Percentiles rank a stretch among this genome's conserved stretches.
These are phyloP conservation scores for Vicia villosa DNA, from an alignment of 306 rosid species.

Conservation along the genomic window DNA sequence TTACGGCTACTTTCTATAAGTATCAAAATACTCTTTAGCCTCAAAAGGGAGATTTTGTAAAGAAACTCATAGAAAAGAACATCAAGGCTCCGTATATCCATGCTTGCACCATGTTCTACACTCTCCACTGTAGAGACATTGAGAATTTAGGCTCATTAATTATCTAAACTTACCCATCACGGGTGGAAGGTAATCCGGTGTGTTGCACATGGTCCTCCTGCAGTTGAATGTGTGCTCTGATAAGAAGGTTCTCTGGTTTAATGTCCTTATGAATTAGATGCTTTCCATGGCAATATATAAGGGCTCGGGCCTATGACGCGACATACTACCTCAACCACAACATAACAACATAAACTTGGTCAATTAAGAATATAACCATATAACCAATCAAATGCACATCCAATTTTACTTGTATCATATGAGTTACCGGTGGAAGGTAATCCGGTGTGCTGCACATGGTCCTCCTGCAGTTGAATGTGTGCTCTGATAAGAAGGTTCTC, in stretches of 20 bases:
- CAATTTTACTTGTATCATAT: too few relatives aligned
- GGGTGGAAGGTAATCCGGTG: constrained; percentile 92
- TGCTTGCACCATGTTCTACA: constrained; percentile 87
- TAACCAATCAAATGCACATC: too few relatives aligned
- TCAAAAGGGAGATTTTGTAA: constrained; percentile 97
- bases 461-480: constrained; percentile 92
- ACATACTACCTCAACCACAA: constrained; percentile 64
- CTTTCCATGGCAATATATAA: constrained; percentile 92
- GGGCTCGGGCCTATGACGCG: constrained; percentile 90
- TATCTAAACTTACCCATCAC: constrained; percentile 67
- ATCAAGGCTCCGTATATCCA: constrained; percentile 96
- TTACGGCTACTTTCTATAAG: constrained; percentile 73
- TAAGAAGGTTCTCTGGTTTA: constrained; percentile 86
- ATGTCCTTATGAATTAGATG: too few relatives aligned
- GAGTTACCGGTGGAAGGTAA: constrained; percentile 96
- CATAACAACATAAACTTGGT: constrained; percentile 14
- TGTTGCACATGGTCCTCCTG: constrained; percentile 96
- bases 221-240: constrained; percentile 97
- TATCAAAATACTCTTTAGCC: constrained; percentile 95
- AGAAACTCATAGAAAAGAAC: constrained; percentile 93
- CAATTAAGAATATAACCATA: constrained; percentile 1
- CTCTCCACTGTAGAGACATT: constrained; percentile 76
- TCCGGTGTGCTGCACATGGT: constrained; percentile 97
- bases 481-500: constrained; percentile 95
- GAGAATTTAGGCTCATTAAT: constrained; percentile 6